Percentiles rank a stretch among this genome's conserved stretches.
Evolutionary conservation across 257 asterid genomes (phyloP).

Genomic region (Jaltomata sinuosa): DNA sequence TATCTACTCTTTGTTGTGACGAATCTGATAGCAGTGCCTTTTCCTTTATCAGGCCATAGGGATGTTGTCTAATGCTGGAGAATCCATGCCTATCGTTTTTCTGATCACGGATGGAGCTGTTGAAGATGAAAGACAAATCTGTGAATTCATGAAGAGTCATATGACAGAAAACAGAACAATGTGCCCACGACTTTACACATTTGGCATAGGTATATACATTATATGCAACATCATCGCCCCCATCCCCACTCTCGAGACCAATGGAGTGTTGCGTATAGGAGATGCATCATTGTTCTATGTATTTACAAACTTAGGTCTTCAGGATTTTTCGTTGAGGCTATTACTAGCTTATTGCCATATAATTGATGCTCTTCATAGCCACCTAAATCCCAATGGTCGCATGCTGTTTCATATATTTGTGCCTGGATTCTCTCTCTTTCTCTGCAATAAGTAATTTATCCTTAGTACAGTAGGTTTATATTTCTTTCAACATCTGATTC

Average conservation of each 20-base stretch:
- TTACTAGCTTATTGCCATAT: background rate
- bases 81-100: conserved; percentile 53
- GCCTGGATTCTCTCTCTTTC: background rate
- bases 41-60: conserved; percentile 54
- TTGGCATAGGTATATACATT: conserved; percentile 71
- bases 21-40: background rate
- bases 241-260: background rate
- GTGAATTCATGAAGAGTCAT: conserved; percentile 47
- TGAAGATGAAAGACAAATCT: conserved; percentile 77
- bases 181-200: conserved; percentile 67
- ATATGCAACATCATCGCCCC: background rate
- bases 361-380: background rate
- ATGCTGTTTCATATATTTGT: background rate
- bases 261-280: background rate
- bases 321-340: background rate
- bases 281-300: background rate
- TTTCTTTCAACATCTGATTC: background rate
- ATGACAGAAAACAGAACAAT: conserved; percentile 31
- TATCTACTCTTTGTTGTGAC: background rate
- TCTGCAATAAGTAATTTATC: background rate
- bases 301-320: background rate
- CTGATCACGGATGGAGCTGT: conserved; percentile 93
- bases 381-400: background rate
- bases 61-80: conserved; percentile 49
- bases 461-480: background rate